A percentile compares a stretch with the other conserved stretches of the same genome.
These are phyloP conservation scores for Aspergillus pseudotamarii DNA, from an alignment of 2,329 filamentous ascomycete genomes.

Conservation along the genomic window DNA sequence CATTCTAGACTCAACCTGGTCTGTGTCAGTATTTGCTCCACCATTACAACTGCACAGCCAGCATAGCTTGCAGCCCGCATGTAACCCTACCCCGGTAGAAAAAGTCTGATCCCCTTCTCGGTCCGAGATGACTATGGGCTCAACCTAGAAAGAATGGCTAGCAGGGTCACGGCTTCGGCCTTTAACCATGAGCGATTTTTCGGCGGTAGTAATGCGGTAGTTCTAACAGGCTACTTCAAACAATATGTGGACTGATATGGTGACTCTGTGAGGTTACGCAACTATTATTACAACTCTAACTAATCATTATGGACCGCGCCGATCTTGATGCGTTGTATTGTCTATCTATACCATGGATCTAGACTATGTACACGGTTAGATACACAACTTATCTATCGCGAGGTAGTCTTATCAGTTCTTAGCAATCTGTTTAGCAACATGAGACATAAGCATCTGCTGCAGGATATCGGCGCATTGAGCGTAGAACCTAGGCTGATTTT, in stretches of 20 bases:
- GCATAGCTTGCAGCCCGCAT: not conserved
- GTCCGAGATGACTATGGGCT: not conserved
- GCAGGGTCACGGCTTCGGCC: not conserved
- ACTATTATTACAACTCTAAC: not conserved
- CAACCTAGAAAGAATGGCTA: not conserved
- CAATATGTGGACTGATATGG: not conserved
- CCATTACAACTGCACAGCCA: not conserved
- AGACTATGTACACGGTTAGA: not conserved
- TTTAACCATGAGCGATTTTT: not conserved
- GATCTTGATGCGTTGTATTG: not conserved
- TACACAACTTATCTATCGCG: not conserved
- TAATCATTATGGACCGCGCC: not conserved
- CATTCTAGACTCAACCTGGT: not conserved
- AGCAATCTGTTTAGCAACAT: not conserved
- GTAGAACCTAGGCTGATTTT: constrained; percentile 95
- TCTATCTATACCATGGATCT: not conserved
- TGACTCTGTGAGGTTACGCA: not conserved
- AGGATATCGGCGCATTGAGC: constrained; percentile 80
- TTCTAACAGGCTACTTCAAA: not conserved
- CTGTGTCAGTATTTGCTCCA: not conserved
- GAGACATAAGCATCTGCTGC: constrained; percentile 68
- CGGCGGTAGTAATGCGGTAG: not conserved
- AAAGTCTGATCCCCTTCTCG: not conserved
- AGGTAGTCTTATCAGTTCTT: not conserved
- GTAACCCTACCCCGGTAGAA: not conserved